phyloP scores from a whole-genome alignment of 2,329 filamentous ascomycete species.

The Immersiporthe knoxdaviesiana region DNA sequence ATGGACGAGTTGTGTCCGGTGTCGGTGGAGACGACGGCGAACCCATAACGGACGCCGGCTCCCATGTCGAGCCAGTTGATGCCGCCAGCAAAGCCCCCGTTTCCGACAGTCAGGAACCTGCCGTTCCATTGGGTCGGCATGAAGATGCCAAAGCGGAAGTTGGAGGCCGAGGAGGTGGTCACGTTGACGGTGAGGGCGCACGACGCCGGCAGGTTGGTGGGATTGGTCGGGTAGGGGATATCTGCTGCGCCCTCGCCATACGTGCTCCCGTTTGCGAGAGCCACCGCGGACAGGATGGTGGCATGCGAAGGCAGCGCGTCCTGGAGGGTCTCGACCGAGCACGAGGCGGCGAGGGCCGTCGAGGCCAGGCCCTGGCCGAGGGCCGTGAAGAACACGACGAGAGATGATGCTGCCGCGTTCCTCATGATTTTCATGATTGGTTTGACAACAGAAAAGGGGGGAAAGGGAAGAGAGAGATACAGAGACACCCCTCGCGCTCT shows the following conservation, averaged over 20 bases:
- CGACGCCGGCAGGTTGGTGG: slow-evolving; percentile 43
- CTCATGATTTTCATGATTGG: background rate
- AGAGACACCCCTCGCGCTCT: background rate
- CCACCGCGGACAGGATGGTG: slow-evolving; percentile 36
- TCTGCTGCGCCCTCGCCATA: slow-evolving; percentile 43
- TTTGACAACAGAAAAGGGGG: too few species aligned
- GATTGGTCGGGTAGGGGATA: slow-evolving; percentile 40
- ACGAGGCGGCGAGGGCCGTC: background rate
- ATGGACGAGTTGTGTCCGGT: slow-evolving; percentile 45
- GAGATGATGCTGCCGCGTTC: background rate
- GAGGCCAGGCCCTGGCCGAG: background rate
- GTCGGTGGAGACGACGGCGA: slow-evolving; percentile 49
- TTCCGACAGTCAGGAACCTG: slow-evolving; percentile 43
- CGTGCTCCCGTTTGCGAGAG: slow-evolving; percentile 37
- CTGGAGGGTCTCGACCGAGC: slow-evolving; percentile 31
- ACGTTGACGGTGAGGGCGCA: slow-evolving; percentile 45
- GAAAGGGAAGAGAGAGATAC: background rate
- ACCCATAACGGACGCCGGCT: slow-evolving; percentile 41
- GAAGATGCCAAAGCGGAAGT: slow-evolving; percentile 44
- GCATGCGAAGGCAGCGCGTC: slow-evolving; percentile 35
- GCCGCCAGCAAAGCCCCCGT: slow-evolving; percentile 43
- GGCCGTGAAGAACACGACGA: slow-evolving; percentile 2
- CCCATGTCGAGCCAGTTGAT: slow-evolving; percentile 40
- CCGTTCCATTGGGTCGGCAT: slow-evolving; percentile 43
- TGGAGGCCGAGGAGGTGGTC: slow-evolving; percentile 37